Evolutionary conservation across 202 grass and related monocot species (phyloP), one percentile per base, ranked within the genome.

Genomic region (Hordeum pubiflorum): DNA sequence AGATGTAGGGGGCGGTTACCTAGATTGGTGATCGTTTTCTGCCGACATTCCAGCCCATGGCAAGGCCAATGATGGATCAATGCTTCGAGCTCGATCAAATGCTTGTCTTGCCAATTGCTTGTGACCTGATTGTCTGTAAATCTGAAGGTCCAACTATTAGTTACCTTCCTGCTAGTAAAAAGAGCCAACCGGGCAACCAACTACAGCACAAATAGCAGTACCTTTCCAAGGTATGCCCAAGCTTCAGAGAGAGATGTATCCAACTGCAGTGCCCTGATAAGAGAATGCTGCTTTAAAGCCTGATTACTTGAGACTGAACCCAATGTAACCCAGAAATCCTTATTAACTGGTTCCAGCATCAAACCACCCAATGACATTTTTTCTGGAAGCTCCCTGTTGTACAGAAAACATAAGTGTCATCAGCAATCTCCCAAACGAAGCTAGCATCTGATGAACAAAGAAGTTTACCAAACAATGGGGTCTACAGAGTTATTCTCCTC

Each of bases 161-260:
- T 52, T 52, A 73, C 29, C 38, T 6, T 59, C 60, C 73, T 41
- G 5, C 6, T 56, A 84, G 56, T 65, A 52, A 58, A 58, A 23
- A 79, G 29, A 77, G 58, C 34, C 24, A 50, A 72, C 8, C 69
- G 32, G 43, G 43, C 8, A 59, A 81, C 76, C 21, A 81, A 18
- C 6, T 39, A 21, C 75, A 13, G 46, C 15, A 58, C 64, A 58
- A 72, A 77, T 33, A 58, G 57, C 59, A 81, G 41, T 90, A 97
- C 94, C 89, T 92, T 97, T 66, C 94, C 94, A 79, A 97, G 90
- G 72, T 82, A 93, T 43, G 94, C 92, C 94, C 94, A 97, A 74
- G 94, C 89, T 82, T 87, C 86, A 59, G 92, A 88, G 18, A 93
- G 82, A 81, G 92, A 92, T 81, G 75, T 85, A 75, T 97, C 94